Conservation (phyloP, 2,329 filamentous ascomycete genomes). For the Pestalotiopsis sp. region DNA sequence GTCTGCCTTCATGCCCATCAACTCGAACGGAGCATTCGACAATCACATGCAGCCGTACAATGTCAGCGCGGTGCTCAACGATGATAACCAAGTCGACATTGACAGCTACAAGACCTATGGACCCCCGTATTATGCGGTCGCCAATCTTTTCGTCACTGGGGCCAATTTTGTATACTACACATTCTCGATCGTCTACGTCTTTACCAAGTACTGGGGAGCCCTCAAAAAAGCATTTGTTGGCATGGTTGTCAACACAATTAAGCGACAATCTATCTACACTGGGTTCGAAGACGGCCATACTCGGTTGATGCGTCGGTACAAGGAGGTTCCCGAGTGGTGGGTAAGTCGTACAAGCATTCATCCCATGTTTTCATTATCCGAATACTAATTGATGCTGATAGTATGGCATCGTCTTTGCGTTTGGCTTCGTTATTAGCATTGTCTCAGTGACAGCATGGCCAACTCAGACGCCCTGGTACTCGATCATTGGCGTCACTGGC, state of each 20-base stretch:
- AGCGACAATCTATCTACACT: slow-evolving; percentile 16
- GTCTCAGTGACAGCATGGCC: slow-evolving; percentile 41
- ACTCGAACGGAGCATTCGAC: slow-evolving; percentile 10
- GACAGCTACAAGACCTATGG: slow-evolving; percentile 39
- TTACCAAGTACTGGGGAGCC: slow-evolving; percentile 35
- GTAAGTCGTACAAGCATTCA: background rate
- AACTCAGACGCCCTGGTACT: slow-evolving; percentile 50
- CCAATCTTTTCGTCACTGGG: slow-evolving; percentile 33
- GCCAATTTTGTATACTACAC: slow-evolving; percentile 28
- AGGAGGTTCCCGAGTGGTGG: slow-evolving; percentile 48
- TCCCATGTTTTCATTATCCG: background rate
- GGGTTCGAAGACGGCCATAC: slow-evolving; percentile 44
- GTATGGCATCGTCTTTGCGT: slow-evolving; percentile 38
- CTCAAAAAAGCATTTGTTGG: slow-evolving; percentile 35
- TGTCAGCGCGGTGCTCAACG: slow-evolving; percentile 26
- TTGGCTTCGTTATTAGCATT: slow-evolving; percentile 43
- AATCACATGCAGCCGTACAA: slow-evolving; percentile 22
- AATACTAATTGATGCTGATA: background rate
- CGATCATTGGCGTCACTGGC: slow-evolving; percentile 50
- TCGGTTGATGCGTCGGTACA: slow-evolving; percentile 46
- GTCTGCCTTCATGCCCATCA: slow-evolving; percentile 33
- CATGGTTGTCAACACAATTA: slow-evolving; percentile 19
- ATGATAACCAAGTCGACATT: slow-evolving; percentile 32
- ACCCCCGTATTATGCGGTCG: slow-evolving; percentile 21
- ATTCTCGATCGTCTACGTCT: slow-evolving; percentile 36